Conservation (phyloP, 192 early-diverging fungal species). For the Umbelopsis vinacea region DNA sequence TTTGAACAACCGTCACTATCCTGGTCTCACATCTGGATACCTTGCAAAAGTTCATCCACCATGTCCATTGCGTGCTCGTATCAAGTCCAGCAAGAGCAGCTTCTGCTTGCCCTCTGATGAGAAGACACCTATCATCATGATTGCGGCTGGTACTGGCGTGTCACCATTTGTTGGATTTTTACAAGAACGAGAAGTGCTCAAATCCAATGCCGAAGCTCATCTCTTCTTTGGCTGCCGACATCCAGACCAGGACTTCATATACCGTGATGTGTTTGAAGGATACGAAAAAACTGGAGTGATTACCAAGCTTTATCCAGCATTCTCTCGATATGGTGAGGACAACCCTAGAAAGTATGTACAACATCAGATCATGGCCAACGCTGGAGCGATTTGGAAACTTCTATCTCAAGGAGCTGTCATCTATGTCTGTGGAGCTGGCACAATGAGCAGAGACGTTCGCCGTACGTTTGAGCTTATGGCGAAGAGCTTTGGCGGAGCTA, state of each 20-base stretch:
- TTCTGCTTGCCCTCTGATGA: constrained; percentile 70
- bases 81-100: constrained; percentile 39
- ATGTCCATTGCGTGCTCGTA: constrained; percentile 21
- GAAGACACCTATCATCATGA: constrained; percentile 78
- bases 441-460: constrained; percentile 40
- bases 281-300: constrained; percentile 58
- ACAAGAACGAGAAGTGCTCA: constrained; percentile 33
- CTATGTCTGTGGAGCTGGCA: constrained; percentile 35
- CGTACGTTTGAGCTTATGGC: constrained; percentile 30
- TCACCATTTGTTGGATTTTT: constrained; percentile 92
- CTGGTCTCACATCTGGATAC: constrained; percentile 41
- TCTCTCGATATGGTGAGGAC: constrained; percentile 60
- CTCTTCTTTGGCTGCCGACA: constrained; percentile 90
- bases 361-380: constrained; percentile 38
- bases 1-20: constrained; percentile 29
- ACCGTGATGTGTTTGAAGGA: constrained; percentile 61
- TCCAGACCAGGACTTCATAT: constrained; percentile 71
- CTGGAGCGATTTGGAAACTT: constrained; percentile 31
- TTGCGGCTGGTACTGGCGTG: constrained; percentile 92
- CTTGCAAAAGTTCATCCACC: constrained; percentile 9
- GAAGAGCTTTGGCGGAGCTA: constrained; percentile 33
- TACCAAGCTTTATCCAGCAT: constrained; percentile 58
- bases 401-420: constrained; percentile 22
- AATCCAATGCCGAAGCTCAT: constrained; percentile 4
- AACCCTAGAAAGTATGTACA: constrained; percentile 56